phyloP scores from a whole-genome alignment of 2,329 filamentous ascomycete genomes.

The Colletotrichum chrysophilum region DNA sequence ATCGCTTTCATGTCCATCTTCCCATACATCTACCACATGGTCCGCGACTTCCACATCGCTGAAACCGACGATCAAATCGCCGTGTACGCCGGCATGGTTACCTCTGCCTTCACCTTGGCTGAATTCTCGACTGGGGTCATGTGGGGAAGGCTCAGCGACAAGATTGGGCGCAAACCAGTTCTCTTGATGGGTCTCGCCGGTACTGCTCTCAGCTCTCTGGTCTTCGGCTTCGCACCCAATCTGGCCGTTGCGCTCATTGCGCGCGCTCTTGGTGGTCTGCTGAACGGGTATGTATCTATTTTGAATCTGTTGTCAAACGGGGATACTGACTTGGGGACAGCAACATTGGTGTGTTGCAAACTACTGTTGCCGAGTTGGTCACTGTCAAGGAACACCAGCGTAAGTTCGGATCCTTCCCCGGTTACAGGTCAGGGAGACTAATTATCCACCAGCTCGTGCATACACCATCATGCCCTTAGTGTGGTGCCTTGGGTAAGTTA shows the following conservation, averaged over 20 bases:
- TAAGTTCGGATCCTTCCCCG: constrained; percentile 46
- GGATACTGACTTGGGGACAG: constrained; percentile 45
- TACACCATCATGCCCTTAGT: constrained; percentile 98
- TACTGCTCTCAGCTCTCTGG: constrained; percentile 89
- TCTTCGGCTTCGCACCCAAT: constrained; percentile 89
- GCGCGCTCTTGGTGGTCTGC: constrained; percentile 83
- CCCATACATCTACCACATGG: constrained; percentile 98
- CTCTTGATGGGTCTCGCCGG: constrained; percentile 88
- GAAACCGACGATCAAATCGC: constrained; percentile 81
- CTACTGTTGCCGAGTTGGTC: constrained; percentile 91
- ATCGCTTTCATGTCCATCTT: constrained; percentile 99
- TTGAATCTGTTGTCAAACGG: background rate
- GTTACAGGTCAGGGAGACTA: constrained; percentile 22
- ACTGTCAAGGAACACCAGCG: constrained; percentile 93
- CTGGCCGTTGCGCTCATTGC: constrained; percentile 84
- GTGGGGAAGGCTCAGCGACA: constrained; percentile 93
- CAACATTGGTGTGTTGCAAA: constrained; percentile 95
- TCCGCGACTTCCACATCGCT: constrained; percentile 87
- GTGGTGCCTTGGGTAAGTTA: constrained; percentile 88
- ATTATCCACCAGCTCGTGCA: constrained; percentile 70
- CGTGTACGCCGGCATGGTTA: constrained; percentile 94
- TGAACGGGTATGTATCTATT: constrained; percentile 80
- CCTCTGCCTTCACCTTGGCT: constrained; percentile 92
- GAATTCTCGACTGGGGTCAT: constrained; percentile 92
- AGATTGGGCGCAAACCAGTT: constrained; percentile 89